Evolutionary conservation across 2,329 filamentous ascomycete genomes (phyloP).

Genomic region (Grosmannia clavigera): DNA sequence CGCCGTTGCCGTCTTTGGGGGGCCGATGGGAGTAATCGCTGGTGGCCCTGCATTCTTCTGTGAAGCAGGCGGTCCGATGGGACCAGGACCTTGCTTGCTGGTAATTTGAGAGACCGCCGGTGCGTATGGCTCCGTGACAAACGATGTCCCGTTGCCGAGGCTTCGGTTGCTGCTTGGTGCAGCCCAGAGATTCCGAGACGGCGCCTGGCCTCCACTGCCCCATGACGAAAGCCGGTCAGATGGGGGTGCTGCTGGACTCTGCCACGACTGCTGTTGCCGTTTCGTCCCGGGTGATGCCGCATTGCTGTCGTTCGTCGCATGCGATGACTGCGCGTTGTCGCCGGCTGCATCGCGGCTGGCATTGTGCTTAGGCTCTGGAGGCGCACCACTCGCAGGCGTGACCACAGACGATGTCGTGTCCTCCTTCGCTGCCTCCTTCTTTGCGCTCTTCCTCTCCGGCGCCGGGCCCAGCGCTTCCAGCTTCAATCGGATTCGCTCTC

Average conservation of each 20-base stretch:
- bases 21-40: conserved; percentile 25
- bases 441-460: conserved; percentile 45
- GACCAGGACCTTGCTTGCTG: conserved; percentile 27
- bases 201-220: conserved; percentile 30
- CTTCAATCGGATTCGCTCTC: conserved; percentile 60
- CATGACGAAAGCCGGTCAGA: conserved; percentile 38
- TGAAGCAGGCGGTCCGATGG: conserved; percentile 25
- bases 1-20: conserved; percentile 6
- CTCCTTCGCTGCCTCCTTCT: conserved; percentile 38
- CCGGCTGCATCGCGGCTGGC: background rate
- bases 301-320: background rate
- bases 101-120: conserved; percentile 20
- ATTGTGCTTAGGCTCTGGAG: background rate
- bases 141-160: conserved; percentile 69
- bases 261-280: conserved; percentile 22
- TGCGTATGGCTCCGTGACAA: conserved; percentile 37
- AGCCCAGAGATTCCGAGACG: conserved; percentile 58
- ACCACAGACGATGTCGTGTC: conserved; percentile 2
- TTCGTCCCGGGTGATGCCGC: background rate
- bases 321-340: background rate
- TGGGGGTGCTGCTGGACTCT: conserved; percentile 22
- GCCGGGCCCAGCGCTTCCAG: conserved; percentile 56
- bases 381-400: background rate
- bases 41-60: conserved; percentile 11
- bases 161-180: conserved; percentile 58